Conservation (phyloP, 345 rosid genomes). For the Citrus sp. region DNA sequence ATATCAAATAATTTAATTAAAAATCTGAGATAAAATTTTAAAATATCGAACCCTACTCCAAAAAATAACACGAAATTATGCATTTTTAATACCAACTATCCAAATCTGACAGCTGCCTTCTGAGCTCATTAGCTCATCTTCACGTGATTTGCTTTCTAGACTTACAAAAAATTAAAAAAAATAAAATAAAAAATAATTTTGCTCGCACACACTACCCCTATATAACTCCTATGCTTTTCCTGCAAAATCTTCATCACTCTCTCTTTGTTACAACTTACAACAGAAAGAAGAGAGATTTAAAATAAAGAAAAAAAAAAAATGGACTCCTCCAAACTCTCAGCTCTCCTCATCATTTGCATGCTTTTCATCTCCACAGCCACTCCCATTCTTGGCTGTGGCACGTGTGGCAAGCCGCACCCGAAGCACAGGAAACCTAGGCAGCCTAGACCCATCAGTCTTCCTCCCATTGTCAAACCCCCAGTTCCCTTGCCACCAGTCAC, state of each 20-base stretch:
- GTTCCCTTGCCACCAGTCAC: conserved; percentile 24
- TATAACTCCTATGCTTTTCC: conserved; percentile 29
- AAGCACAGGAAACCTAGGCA: conserved; percentile 32
- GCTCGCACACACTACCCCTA: conserved; percentile 22
- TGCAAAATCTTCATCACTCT: conserved; percentile 14
- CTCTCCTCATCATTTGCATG: conserved; percentile 54
- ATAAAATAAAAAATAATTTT: too few relatives aligned
- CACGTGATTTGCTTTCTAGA: conserved; percentile 62
- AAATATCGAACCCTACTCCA: too few relatives aligned
- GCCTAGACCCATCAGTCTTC: conserved; percentile 29
- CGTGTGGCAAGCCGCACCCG: conserved; percentile 40
- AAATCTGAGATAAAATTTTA: too few relatives aligned
- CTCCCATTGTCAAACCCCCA: conserved; percentile 33
- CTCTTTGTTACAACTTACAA: background rate
- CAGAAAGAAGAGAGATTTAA: background rate
- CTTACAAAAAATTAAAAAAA: too few relatives aligned
- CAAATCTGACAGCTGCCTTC: conserved; percentile 60
- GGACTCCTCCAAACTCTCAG: conserved; percentile 51
- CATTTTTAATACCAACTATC: conserved; percentile 64
- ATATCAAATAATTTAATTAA: too few relatives aligned
- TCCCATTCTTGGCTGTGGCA: conserved; percentile 54
- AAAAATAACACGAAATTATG: background rate
- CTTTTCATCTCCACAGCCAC: conserved; percentile 50
- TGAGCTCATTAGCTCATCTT: conserved; percentile 34
- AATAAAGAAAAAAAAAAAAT: conserved; percentile 9